Evolutionary conservation across 768 basidiomycete genomes (phyloP).

Genomic region (Russula griseocarnosa): DNA sequence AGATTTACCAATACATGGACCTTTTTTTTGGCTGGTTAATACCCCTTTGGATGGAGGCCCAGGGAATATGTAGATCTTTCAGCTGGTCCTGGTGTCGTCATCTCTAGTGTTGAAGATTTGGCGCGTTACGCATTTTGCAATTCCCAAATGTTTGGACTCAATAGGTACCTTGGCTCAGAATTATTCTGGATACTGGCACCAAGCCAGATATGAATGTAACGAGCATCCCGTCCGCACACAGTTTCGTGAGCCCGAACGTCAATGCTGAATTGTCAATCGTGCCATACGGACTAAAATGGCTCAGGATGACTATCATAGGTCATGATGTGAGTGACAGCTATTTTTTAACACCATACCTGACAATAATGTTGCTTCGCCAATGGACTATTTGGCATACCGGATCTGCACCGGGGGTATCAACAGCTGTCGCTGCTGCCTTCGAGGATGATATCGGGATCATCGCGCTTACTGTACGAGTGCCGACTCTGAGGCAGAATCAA

Average conservation of each 20-base stretch:
- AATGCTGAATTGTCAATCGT: slow-evolving; percentile 19
- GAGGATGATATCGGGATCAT: slow-evolving; percentile 38
- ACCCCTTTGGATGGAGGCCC: slow-evolving; percentile 34
- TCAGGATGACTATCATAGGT: slow-evolving; percentile 36
- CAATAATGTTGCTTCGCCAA: not conserved
- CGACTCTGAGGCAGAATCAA: too few species aligned
- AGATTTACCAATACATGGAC: slow-evolving; percentile 38
- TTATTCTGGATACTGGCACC: slow-evolving; percentile 38
- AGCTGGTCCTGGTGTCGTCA: slow-evolving; percentile 43
- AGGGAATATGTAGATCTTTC: slow-evolving; percentile 25
- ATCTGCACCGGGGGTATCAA: slow-evolving; percentile 35
- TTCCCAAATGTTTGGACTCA: not conserved
- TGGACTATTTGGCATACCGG: slow-evolving; percentile 39
- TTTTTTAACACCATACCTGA: not conserved
- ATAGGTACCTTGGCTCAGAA: slow-evolving; percentile 41
- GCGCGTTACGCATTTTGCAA: slow-evolving; percentile 30
- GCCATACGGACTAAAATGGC: slow-evolving; percentile 47
- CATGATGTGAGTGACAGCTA: slow-evolving; percentile 37
- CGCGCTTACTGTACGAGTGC: too few species aligned
- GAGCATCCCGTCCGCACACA: slow-evolving; percentile 36
- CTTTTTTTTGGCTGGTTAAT: slow-evolving; percentile 34
- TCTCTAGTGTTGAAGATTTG: slow-evolving; percentile 43
- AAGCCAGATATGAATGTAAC: slow-evolving; percentile 33
- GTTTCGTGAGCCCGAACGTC: slow-evolving; percentile 28
- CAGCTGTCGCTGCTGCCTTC: slow-evolving; percentile 37